Evolutionary conservation across 1,284 basidiomycete species (phyloP).

Genomic region (Naganishia cerealis): DNA sequence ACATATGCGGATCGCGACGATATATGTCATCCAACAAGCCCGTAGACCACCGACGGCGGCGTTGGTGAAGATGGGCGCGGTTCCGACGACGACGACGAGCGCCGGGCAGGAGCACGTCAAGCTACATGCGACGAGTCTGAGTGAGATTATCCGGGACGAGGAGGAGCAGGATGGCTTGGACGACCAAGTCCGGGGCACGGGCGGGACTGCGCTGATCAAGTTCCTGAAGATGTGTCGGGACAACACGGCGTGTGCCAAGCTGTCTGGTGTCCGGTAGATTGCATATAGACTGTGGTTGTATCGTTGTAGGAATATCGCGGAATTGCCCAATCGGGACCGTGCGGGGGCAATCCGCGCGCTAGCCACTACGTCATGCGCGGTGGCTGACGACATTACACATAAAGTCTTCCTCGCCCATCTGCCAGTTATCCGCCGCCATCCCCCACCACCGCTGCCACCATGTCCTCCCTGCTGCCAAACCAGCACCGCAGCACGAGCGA

Average conservation of each 20-base stretch:
- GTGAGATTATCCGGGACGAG: constrained; percentile 31
- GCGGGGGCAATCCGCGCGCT: too few species aligned
- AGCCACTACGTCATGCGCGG: constrained; percentile 12
- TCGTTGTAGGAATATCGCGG: background rate
- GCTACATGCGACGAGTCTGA: constrained; percentile 12
- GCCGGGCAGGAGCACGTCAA: constrained; percentile 3
- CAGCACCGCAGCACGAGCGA: constrained; percentile 53
- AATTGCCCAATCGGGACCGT: constrained; percentile 10
- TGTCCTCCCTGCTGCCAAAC: constrained; percentile 49
- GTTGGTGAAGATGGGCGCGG: constrained; percentile 38
- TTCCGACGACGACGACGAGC: background rate
- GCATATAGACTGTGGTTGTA: constrained; percentile 6
- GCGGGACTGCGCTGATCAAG: constrained; percentile 76
- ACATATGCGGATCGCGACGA: constrained; percentile 79
- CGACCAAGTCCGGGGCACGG: constrained; percentile 72
- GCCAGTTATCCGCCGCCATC: background rate
- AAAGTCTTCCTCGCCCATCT: too few species aligned
- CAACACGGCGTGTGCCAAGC: constrained; percentile 57
- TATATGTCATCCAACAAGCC: constrained; percentile 75
- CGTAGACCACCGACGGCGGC: constrained; percentile 51
- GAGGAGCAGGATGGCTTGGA: constrained; percentile 53
- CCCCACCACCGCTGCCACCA: constrained; percentile 28
- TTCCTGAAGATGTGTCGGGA: constrained; percentile 79
- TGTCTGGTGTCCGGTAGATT: background rate
- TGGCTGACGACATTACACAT: too few species aligned